phyloP scores from a whole-genome alignment of 192 early-diverging fungal genomes.

The Podila epicladia region DNA sequence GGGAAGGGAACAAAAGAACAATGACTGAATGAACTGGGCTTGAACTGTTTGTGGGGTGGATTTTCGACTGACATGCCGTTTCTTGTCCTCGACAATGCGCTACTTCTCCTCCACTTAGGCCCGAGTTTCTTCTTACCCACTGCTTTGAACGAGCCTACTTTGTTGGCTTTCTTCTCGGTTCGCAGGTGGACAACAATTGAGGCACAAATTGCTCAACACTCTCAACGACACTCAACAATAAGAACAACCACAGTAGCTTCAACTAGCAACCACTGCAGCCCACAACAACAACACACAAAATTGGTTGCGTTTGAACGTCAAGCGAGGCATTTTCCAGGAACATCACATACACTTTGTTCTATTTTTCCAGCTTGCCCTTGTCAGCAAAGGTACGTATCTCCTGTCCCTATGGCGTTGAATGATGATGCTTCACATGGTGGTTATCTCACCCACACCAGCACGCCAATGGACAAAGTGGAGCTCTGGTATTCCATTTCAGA shows the following conservation, averaged over 20 bases:
- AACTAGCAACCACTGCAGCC: background rate
- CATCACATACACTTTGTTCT: background rate
- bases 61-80: too few relatives aligned
- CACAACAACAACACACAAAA: background rate
- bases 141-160: background rate
- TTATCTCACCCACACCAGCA: background rate
- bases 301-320: background rate
- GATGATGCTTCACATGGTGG: background rate
- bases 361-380: background rate
- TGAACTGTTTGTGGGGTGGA: too few relatives aligned
- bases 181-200: too few relatives aligned
- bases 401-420: background rate
- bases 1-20: too few relatives aligned
- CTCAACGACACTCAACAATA: background rate
- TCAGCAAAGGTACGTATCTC: constrained; percentile 1
- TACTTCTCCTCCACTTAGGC: background rate
- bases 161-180: background rate
- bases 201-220: background rate
- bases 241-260: too few relatives aligned
- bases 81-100: too few relatives aligned
- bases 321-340: background rate
- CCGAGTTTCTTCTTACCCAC: background rate
- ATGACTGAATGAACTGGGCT: too few relatives aligned
- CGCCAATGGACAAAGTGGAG: background rate
- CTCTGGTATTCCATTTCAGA: background rate